Conservation (phyloP, 306 rosid species). For the Ammopiptanthus mongolicus region DNA sequence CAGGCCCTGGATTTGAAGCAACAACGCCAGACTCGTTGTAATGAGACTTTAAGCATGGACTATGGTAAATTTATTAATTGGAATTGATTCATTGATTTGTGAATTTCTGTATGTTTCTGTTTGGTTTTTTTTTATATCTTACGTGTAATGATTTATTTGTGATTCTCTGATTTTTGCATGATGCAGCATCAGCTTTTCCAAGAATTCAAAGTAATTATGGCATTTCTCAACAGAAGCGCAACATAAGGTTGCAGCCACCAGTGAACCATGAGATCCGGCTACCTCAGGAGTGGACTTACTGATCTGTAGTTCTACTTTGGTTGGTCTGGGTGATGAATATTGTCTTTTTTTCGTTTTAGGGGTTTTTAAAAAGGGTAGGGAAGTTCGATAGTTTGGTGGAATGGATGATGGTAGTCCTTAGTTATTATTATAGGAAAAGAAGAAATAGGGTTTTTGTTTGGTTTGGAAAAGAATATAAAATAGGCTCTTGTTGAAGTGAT, state of each 20-base stretch:
- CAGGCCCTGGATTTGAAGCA: slow-evolving; percentile 57
- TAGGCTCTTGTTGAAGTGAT: neutral
- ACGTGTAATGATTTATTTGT: too few species aligned
- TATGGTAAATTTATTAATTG: slow-evolving; percentile 27
- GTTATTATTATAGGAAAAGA: neutral
- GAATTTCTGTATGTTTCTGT: too few species aligned
- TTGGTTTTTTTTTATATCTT: neutral
- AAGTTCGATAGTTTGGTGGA: neutral
- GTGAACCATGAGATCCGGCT: slow-evolving; percentile 51
- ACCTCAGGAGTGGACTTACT: slow-evolving; percentile 83
- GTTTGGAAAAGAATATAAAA: neutral
- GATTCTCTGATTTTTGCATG: neutral
- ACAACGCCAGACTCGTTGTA: slow-evolving; percentile 22
- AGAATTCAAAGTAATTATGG: slow-evolving; percentile 13
- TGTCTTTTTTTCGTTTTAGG: neutral
- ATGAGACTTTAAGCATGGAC: slow-evolving; percentile 18
- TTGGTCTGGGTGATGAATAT: neutral
- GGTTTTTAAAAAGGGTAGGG: too few species aligned
- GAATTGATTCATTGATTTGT: neutral
- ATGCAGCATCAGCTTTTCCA: slow-evolving; percentile 21
- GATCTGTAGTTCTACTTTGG: too few species aligned
- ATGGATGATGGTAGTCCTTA: neutral
- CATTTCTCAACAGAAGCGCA: slow-evolving; percentile 31
- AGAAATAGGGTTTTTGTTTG: slow-evolving; percentile 23
- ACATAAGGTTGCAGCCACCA: slow-evolving; percentile 18